Evolutionary conservation across 1,139 yeast genomes (phyloP).

Genomic region (Saccharomyces uvarum): DNA sequence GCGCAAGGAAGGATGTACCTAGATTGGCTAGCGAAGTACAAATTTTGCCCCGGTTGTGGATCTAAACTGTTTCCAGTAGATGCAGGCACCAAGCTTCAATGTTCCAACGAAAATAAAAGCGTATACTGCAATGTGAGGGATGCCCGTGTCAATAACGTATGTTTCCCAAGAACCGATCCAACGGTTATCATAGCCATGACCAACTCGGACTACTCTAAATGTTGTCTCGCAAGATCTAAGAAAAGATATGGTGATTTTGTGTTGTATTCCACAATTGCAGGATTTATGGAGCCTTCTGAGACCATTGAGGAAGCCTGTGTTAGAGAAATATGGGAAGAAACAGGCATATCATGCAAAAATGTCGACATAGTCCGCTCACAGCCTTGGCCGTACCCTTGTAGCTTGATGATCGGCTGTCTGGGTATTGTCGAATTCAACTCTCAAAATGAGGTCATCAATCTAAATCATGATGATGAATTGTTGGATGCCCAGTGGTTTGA

Average conservation of each 20-base stretch:
- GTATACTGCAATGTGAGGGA: conserved; percentile 48
- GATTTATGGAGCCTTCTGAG: conserved; percentile 93
- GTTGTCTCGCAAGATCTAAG: conserved; percentile 64
- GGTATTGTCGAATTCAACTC: conserved; percentile 65
- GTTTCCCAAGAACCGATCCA: conserved; percentile 89
- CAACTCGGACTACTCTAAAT: conserved; percentile 49
- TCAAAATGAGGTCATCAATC: conserved; percentile 49
- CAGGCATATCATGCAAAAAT: conserved; percentile 63
- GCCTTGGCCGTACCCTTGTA: conserved; percentile 96
- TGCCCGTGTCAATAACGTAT: conserved; percentile 44
- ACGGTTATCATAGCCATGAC: conserved; percentile 77
- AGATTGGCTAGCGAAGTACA: conserved; percentile 74
- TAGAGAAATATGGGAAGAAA: conserved; percentile 91
- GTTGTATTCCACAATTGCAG: conserved; percentile 83
- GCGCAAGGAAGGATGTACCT: conserved; percentile 79
- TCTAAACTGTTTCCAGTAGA: conserved; percentile 57
- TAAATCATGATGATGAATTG: conserved; percentile 79
- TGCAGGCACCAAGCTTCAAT: conserved; percentile 73
- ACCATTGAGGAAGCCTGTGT: conserved; percentile 81
- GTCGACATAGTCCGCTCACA: conserved; percentile 64
- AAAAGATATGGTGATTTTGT: conserved; percentile 42
- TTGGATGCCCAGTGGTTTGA: conserved; percentile 82
- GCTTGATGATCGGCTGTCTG: conserved; percentile 86
- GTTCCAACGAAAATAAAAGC: conserved; percentile 37
- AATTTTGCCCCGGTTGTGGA: conserved; percentile 89